Conservation (phyloP, 1,284 basidiomycete genomes). For the Mixia osmundae region DNA sequence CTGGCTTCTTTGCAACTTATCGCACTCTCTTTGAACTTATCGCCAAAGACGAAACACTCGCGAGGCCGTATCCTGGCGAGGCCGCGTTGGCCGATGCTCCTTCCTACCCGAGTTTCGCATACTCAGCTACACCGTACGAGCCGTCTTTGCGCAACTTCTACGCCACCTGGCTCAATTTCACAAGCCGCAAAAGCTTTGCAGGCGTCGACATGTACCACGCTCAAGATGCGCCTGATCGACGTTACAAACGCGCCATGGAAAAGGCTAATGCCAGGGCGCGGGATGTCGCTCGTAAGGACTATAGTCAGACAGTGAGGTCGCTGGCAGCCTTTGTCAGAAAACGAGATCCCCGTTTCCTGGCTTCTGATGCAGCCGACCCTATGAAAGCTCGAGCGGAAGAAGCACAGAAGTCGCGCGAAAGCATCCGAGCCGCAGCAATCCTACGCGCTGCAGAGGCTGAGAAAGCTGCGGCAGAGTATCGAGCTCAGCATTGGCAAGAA, state of each 20-base stretch:
- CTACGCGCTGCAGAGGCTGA: conserved; percentile 16
- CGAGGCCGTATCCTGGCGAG: conserved; percentile 15
- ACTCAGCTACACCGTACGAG: conserved; percentile 47
- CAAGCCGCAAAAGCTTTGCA: conserved; percentile 64
- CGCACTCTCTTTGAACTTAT: conserved; percentile 65
- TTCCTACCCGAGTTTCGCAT: conserved; percentile 59
- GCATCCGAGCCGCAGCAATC: conserved; percentile 14
- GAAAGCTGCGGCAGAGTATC: conserved; percentile 15
- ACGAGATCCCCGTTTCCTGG: conserved; percentile 6
- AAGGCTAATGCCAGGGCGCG: conserved; percentile 83
- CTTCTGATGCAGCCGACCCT: conserved; percentile 1
- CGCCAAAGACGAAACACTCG: conserved; percentile 47
- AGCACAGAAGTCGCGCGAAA: conserved; percentile 34
- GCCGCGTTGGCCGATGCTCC: conserved; percentile 22
- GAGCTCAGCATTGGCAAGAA: conserved; percentile 20
- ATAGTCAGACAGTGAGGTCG: conserved; percentile 39
- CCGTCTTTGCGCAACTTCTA: conserved; percentile 37
- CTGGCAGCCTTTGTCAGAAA: conserved; percentile 5
- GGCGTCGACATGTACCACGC: conserved; percentile 75
- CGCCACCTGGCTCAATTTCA: conserved; percentile 62
- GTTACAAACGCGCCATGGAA: conserved; percentile 52
- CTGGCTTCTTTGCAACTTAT: conserved; percentile 84
- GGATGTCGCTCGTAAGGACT: conserved; percentile 68
- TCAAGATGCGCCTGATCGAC: conserved; percentile 33
- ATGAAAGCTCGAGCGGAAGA: conserved; percentile 3